These are phyloP conservation scores for Stenogyne calaminthoides DNA, from an alignment of 305 asterid genomes.

Conservation along the genomic window DNA sequence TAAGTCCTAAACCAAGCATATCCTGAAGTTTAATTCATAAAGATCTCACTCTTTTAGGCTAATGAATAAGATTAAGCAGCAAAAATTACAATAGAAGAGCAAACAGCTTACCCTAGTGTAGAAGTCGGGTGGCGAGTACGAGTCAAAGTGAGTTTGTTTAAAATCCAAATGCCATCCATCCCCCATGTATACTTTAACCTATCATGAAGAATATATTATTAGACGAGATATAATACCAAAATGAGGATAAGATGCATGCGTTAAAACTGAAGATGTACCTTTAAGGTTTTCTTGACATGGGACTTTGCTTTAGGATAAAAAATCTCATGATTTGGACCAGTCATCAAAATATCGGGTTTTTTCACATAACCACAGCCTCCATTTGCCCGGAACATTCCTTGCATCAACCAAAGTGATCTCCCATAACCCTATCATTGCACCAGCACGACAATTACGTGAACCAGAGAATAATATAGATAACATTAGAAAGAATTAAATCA, in stretches of 20 bases:
- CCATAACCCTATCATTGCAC: conserved; percentile 64
- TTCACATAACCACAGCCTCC: conserved; percentile 84
- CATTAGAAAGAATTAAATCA: neutral
- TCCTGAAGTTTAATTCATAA: neutral
- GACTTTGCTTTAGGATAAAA: conserved; percentile 55
- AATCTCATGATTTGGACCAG: conserved; percentile 43
- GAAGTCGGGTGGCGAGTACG: conserved; percentile 86
- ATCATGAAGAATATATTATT: conserved; percentile 16
- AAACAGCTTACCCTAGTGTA: conserved; percentile 63
- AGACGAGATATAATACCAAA: conserved; percentile 12
- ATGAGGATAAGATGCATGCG: neutral
- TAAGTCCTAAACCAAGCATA: neutral
- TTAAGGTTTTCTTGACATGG: conserved; percentile 63
- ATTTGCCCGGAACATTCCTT: conserved; percentile 79
- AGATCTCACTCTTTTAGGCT: neutral
- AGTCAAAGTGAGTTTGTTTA: conserved; percentile 78
- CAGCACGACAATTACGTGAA: neutral
- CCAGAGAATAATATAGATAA: neutral
- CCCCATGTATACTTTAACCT: conserved; percentile 87
- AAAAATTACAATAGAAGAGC: neutral
- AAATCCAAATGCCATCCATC: conserved; percentile 94
- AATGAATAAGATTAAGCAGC: conserved; percentile 20
- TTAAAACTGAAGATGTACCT: conserved; percentile 33
- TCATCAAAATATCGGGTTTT: conserved; percentile 72
- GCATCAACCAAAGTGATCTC: conserved; percentile 81